Evolutionary conservation across 2,329 filamentous ascomycete genomes (phyloP), one percentile per base, ranked within the genome.

Genomic region (Lecanicillium sp.): DNA sequence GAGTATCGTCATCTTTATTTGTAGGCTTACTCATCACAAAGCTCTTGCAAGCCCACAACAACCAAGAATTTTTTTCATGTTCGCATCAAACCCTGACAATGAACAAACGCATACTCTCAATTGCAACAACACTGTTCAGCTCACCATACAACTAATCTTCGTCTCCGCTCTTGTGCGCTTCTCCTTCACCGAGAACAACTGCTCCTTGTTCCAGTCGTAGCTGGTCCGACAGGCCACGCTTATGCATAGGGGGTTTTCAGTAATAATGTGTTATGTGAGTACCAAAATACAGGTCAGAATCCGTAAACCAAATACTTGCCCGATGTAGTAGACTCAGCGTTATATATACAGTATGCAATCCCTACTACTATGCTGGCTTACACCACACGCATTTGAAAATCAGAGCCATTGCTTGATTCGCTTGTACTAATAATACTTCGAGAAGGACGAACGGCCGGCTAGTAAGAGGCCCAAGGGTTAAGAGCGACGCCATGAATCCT

Each of bases 181-280:
- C n/a, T 19, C 19, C 33, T n/a, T 9, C 38, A 14, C 38, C 31
- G 33, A 18, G 38, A 33, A 40, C 19, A 40, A 19, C 27, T 35
- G 27, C 33, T 35, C 33, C 32, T 18, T 35, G 3, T n/a, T 15
- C 38, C 38, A 40, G 19, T 40, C 38, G 13, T 40, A 32, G 19
- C 38, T 35, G n/a, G 27, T 27, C 18, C 27, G 9, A 13, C 35
- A 40, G n/a, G 14, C 38, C 38, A 18, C 38, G 27, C 32, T 13
- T 16, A 18, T 32, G 38, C 38, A 35, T 35, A 2, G 28, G 27
- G 8, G 38, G n/a, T n/a, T n/a, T n/a, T n/a, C n/a, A n/a, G n/a
- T n/a, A n/a, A n/a, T n/a, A n/a, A n/a, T n/a, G n/a, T n/a, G n/a
- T n/a, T n/a, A n/a, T n/a, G n/a, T n/a, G n/a, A n/a, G n/a, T n/a